Evolutionary conservation across 2,329 filamentous ascomycete genomes (phyloP), one percentile per base, ranked within the genome.

Genomic region (Microdochium paspali): DNA sequence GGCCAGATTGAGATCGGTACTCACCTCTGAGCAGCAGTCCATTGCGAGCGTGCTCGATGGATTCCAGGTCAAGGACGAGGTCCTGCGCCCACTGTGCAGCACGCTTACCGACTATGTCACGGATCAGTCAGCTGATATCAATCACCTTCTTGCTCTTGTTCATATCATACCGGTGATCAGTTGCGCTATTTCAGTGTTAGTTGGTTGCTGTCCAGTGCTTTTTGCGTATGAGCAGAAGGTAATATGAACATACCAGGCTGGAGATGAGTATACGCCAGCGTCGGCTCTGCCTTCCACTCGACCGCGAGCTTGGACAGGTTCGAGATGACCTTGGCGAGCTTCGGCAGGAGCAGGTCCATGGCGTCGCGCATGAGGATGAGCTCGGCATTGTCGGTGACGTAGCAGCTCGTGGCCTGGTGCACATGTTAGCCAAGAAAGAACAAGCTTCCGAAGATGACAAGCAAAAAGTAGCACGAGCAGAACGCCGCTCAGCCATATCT

Each of bases 351-450:
- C n/a, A 95, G 68, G 55, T 91, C 80, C 48, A 95, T 69, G 5
- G 80, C 89, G 50, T 89, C 79, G 23, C 81, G 72, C 58, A 90
- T 77, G 58, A 94, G 79, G 53, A 94, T 88, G 30, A 91, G 69
- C 56, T 91, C 87, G 2, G 83, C 76, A 53, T 90, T 89, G 59
- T 90, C 87, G 48, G 85, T 90, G 32, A 81, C 74, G 58, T 74
- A 81, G 63, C 73, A 79, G 51, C 58, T 64, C 2, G 67, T 69
- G 12, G 63, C 63, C 51, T 52, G 46, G 50, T 44, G 20, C 26
- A 28, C 7, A 7, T 28, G 26, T 28, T 28, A 28, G 26, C 13
- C 7, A 7, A 13, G 26, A 7, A 7, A 13, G 26, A 7, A 28
- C 26, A 28, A 13, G n/a, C n/a, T n/a, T n/a, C n/a, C n/a, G n/a